A percentile compares a stretch with the other conserved stretches of the same genome.
Conservation (phyloP, 352 stramenopile species). For the Aphanomyces invadans region DNA sequence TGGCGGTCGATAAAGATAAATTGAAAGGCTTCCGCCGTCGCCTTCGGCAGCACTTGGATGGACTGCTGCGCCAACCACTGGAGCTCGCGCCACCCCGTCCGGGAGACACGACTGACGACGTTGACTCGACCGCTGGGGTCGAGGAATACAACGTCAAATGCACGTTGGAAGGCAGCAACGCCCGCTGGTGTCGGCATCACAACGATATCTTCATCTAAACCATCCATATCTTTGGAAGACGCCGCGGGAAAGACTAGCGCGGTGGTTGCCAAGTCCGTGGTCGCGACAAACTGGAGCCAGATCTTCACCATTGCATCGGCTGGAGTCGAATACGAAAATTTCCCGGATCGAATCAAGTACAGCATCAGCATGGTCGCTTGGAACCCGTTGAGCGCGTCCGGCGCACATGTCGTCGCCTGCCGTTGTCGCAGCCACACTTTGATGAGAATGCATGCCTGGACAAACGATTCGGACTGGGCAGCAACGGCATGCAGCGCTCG, state of each 20-base stretch:
- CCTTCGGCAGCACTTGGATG: slow-evolving; percentile 48
- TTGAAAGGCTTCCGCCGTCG: slow-evolving; percentile 66
- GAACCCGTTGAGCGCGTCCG: slow-evolving; percentile 82
- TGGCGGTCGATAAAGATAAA: slow-evolving; percentile 76
- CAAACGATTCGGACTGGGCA: slow-evolving; percentile 60
- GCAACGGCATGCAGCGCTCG: slow-evolving; percentile 62
- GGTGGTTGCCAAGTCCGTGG: slow-evolving; percentile 55
- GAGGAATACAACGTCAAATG: slow-evolving; percentile 70
- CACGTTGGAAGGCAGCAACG: slow-evolving; percentile 51
- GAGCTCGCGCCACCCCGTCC: slow-evolving; percentile 60
- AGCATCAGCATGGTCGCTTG: slow-evolving; percentile 75
- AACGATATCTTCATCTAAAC: slow-evolving; percentile 22
- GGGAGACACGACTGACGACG: slow-evolving; percentile 56
- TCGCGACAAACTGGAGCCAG: slow-evolving; percentile 67
- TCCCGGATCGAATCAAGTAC: slow-evolving; percentile 69
- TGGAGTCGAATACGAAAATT: slow-evolving; percentile 57
- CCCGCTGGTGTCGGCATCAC: slow-evolving; percentile 60
- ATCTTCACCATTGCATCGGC: slow-evolving; percentile 84
- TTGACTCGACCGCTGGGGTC: slow-evolving; percentile 70
- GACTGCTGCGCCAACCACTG: slow-evolving; percentile 56
- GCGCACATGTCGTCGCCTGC: slow-evolving; percentile 47
- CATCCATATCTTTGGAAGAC: too few relatives aligned
- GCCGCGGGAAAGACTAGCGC: slow-evolving; percentile 57
- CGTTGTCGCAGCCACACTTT: slow-evolving; percentile 87
- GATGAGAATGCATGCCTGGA: slow-evolving; percentile 64